phyloP scores from a whole-genome alignment of 306 rosid species.

The apple (Malus domestica) region DNA sequence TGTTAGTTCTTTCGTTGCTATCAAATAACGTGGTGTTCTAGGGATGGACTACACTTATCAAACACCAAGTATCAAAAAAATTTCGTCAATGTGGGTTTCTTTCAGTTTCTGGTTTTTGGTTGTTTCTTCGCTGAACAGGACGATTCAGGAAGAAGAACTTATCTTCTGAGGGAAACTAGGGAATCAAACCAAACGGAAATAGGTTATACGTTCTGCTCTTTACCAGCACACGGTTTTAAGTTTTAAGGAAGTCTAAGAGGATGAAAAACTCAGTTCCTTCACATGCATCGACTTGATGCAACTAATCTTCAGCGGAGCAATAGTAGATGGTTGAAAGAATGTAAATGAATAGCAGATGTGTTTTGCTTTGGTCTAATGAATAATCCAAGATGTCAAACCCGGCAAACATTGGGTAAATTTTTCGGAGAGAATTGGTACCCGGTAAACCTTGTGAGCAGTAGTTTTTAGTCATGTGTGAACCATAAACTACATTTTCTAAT shows the following conservation, averaged over 20 bases:
- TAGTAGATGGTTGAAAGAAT: neutral
- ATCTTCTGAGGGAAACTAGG: neutral
- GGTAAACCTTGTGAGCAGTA: neutral
- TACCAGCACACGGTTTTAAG: neutral
- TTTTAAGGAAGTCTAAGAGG: neutral
- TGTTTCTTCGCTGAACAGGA: neutral
- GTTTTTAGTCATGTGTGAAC: neutral
- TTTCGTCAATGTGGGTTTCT: neutral
- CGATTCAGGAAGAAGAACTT: neutral
- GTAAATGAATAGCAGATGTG: neutral
- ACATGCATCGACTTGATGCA: neutral
- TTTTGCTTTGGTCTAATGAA: neutral
- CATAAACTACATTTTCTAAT: neutral
- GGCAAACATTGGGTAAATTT: too few species aligned
- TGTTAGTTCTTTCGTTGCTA: neutral
- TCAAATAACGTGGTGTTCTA: neutral
- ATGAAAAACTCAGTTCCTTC: neutral
- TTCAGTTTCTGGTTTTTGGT: neutral
- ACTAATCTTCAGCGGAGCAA: neutral
- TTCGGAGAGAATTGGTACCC: neutral
- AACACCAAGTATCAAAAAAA: neutral
- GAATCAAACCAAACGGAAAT: neutral
- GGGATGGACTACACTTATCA: neutral
- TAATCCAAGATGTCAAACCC: too few species aligned
- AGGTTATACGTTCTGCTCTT: neutral